Evolutionary conservation across 78 protist genomes (phyloP).

Genomic region (Emiliania huxleyi): DNA sequence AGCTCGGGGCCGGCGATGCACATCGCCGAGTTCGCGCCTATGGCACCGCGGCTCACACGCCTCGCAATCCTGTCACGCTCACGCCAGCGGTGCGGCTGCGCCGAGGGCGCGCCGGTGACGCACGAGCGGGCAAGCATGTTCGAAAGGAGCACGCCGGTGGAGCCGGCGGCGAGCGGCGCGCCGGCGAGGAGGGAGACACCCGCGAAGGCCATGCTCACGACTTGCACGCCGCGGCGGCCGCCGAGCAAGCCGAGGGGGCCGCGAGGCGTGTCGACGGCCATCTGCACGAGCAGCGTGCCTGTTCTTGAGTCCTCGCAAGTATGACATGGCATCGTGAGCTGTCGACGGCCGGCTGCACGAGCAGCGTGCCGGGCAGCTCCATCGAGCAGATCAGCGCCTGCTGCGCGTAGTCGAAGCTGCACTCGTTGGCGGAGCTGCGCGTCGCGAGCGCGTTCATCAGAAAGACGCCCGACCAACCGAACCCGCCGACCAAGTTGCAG

Average conservation of each 20-base stretch:
- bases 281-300: neutral
- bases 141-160: neutral
- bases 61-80: too few species aligned
- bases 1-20: neutral
- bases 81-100: too few species aligned
- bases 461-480: neutral
- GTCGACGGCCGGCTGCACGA: neutral
- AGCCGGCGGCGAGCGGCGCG: neutral
- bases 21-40: neutral
- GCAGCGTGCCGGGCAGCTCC: neutral
- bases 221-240: neutral
- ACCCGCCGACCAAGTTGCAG: neutral
- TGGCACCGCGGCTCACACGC: neutral
- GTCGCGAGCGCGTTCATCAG: neutral
- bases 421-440: neutral
- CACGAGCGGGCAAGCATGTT: neutral
- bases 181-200: neutral
- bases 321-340: too few species aligned
- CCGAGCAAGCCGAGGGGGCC: neutral
- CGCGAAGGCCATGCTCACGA: neutral
- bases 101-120: neutral
- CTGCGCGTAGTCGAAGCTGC: neutral
- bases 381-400: neutral
- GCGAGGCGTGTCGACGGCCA: neutral
- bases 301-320: too few species aligned